Percentiles rank a stretch among this genome's conserved stretches.
phyloP scores from a whole-genome alignment of 805 yeast genomes.

The Teunomyces cretensis region DNA sequence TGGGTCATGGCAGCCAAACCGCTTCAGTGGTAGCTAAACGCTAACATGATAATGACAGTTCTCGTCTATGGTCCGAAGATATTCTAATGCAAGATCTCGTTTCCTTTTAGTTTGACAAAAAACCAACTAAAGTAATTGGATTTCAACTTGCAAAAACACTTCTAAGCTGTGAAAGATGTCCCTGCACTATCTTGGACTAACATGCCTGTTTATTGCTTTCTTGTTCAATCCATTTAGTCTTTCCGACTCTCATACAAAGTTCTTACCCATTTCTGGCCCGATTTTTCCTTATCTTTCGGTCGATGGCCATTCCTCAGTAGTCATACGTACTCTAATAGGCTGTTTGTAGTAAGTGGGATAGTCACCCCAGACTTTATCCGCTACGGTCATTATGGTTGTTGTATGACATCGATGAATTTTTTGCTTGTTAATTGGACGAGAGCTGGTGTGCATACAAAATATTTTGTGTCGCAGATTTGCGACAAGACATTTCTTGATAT shows the following conservation, averaged over 20 bases:
- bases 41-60: too few species aligned
- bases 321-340: conserved; percentile 58
- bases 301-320: not conserved
- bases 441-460: not conserved
- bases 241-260: not conserved
- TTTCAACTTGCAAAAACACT: too few species aligned
- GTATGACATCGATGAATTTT: conserved; percentile 4
- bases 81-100: too few species aligned
- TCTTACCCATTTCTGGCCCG: not conserved
- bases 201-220: not conserved
- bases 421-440: conserved; percentile 5
- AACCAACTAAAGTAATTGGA: too few species aligned
- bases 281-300: not conserved
- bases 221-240: not conserved
- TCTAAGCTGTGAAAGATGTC: too few species aligned
- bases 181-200: too few species aligned
- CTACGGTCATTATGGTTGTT: conserved; percentile 6
- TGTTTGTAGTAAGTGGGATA: conserved; percentile 60
- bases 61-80: too few species aligned
- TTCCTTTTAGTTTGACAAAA: too few species aligned
- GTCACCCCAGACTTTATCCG: conserved; percentile 46
- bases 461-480: not conserved
- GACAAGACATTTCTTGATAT: too few species aligned
- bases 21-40: too few species aligned
- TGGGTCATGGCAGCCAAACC: too few species aligned